Conservation (phyloP, 495 filamentous ascomycete genomes). For the Aspergillus biplanus region DNA sequence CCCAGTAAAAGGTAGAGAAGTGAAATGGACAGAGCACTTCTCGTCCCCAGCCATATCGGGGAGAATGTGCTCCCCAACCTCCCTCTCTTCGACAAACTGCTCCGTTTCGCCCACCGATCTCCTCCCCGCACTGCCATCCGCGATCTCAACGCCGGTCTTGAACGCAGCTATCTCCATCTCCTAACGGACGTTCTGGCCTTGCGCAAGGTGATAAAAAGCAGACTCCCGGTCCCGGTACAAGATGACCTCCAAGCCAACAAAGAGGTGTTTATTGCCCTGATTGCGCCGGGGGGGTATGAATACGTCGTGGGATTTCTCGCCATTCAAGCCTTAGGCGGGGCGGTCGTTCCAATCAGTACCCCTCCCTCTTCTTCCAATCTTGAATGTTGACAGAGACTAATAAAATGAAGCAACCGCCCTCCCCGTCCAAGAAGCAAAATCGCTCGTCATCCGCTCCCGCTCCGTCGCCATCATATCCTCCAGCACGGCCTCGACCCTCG, state of each 20-base stretch:
- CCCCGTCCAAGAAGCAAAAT: conserved; percentile 48
- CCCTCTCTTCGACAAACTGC: conserved; percentile 36
- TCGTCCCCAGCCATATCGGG: conserved; percentile 33
- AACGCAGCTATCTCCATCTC: conserved; percentile 30
- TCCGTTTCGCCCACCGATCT: conserved; percentile 31
- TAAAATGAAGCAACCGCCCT: conserved; percentile 25
- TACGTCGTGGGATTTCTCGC: conserved; percentile 51
- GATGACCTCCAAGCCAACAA: conserved; percentile 33
- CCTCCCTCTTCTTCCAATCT: not conserved
- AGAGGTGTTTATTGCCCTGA: conserved; percentile 50
- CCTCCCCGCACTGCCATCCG: conserved; percentile 29
- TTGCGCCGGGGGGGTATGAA: conserved; percentile 53
- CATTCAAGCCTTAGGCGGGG: conserved; percentile 47
- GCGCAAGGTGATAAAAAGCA: conserved; percentile 22
- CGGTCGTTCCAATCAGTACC: conserved; percentile 39
- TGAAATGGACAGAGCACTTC: not conserved
- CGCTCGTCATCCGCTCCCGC: conserved; percentile 41
- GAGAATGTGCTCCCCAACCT: conserved; percentile 43
- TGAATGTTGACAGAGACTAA: conserved; percentile 5
- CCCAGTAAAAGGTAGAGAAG: too few relatives aligned
- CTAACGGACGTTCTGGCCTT: conserved; percentile 21
- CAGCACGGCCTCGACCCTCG: conserved; percentile 22
- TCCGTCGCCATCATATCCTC: conserved; percentile 31
- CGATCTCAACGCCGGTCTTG: conserved; percentile 33
- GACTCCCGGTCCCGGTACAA: conserved; percentile 18